phyloP scores from a whole-genome alignment of 805 yeast species.

The Candida silvicultrix region DNA sequence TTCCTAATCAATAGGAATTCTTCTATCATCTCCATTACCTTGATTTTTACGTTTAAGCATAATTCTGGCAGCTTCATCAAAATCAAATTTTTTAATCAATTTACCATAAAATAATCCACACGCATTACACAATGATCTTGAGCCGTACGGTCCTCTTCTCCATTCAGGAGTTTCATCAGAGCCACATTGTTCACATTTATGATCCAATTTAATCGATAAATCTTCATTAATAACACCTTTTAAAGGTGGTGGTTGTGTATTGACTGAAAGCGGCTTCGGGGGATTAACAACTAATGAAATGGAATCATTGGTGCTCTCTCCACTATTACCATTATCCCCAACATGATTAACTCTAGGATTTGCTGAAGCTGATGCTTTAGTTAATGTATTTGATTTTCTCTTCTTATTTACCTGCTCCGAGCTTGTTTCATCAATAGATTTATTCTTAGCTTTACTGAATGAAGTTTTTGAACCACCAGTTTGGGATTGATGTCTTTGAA shows the following conservation, averaged over 20 bases:
- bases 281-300: slow-evolving; percentile 16
- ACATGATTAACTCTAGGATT: not conserved
- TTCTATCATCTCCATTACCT: slow-evolving; percentile 22
- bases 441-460: not conserved
- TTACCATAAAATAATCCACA: slow-evolving; percentile 79
- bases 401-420: not conserved
- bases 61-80: slow-evolving; percentile 20
- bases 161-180: slow-evolving; percentile 82
- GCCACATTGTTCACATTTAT: slow-evolving; percentile 62
- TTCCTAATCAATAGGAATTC: slow-evolving; percentile 16
- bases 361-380: not conserved
- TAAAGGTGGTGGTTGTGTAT: not conserved
- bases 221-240: slow-evolving; percentile 13
- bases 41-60: slow-evolving; percentile 18
- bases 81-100: slow-evolving; percentile 42
- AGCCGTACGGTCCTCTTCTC: slow-evolving; percentile 86
- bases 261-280: slow-evolving; percentile 7
- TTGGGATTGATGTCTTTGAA: not conserved
- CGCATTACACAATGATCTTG: slow-evolving; percentile 82
- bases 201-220: slow-evolving; percentile 7
- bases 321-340: not conserved
- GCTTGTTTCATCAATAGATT: not conserved
- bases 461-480: not conserved
- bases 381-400: not conserved
- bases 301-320: slow-evolving; percentile 4